Evolutionary conservation across 345 rosid genomes (phyloP), one percentile per base, ranked within the genome.

Genomic region (Syzygium aromaticum): DNA sequence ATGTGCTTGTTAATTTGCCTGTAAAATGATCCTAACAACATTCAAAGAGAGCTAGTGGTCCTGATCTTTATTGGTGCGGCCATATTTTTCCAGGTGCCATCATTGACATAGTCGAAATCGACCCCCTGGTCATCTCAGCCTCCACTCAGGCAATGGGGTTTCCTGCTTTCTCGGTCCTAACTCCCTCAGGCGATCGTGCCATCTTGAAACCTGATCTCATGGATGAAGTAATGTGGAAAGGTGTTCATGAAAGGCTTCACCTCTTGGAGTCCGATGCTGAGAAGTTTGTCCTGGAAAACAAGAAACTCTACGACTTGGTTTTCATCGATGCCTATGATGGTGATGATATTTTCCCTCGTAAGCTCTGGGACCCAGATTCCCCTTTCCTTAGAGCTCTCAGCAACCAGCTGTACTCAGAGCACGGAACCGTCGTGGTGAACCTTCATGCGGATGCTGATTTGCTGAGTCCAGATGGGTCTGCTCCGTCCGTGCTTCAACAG

Each of bases 301-400:
- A 56, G 43, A 87, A 90, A 86, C 11, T 88, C 46, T 97, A 97
- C 4, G 98, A 97, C 88, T 77, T 96, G 87, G 89, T 95, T 89
- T 96, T 97, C 87, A 92, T 97, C 5, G 99, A 97, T 94, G 99
- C 99, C 67, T 97, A 95, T 89, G 97, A 97, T 21, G 99, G 99
- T 33, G 99, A 95, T 43, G 98, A 95, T 90, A 90, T 97, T 88
- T 97, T 97, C 91, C 98, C 99, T 9, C 91, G 80, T 83, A 96
- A 93, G 87, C 94, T 97, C 3, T 95, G 99, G 99, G 95, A 96
- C 86, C 93, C 94, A 6, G 86, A 92, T 85, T 93, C 95, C 15
- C 93, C 93, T 27, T 95, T 97, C 86, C 92, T 96, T 89, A 91
- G 91, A 87, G 91, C 95, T 82, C 91, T 97, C 23, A 90, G 93